phyloP scores from a whole-genome alignment of 768 basidiomycete species.

The Leccinum barrowsii region DNA sequence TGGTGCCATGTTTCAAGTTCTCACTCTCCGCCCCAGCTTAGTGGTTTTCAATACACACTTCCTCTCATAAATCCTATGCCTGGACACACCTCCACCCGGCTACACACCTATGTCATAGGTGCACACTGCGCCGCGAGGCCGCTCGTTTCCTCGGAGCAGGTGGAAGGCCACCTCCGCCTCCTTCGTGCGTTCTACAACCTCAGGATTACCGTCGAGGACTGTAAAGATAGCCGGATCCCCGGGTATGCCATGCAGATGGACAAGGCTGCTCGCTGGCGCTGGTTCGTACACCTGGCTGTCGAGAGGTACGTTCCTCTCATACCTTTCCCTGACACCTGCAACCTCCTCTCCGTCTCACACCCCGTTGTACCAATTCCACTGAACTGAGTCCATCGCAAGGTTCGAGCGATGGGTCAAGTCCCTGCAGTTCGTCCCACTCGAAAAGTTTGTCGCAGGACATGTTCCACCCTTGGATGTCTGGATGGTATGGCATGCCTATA shows the following conservation, averaged over 20 bases:
- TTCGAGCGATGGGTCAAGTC: conserved; percentile 35
- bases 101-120: conserved; percentile 20
- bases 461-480: conserved; percentile 39
- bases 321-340: neutral
- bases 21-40: neutral
- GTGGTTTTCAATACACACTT: neutral
- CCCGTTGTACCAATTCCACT: neutral
- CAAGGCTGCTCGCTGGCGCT: conserved; percentile 32
- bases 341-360: neutral
- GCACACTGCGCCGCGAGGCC: conserved; percentile 16
- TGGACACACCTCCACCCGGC: neutral
- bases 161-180: conserved; percentile 34
- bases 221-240: conserved; percentile 28
- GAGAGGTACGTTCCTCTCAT: conserved; percentile 29
- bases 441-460: conserved; percentile 23
- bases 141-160: conserved; percentile 31
- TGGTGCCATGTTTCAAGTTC: conserved; percentile 8
- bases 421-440: conserved; percentile 22
- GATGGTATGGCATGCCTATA: conserved; percentile 43
- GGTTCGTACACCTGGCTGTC: conserved; percentile 39
- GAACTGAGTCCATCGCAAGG: conserved; percentile 13
- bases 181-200: conserved; percentile 33
- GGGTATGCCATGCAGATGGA: conserved; percentile 22
- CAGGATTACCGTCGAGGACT: conserved; percentile 26
- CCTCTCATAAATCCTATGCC: neutral